Evolutionary conservation across 2,329 filamentous ascomycete species (phyloP).

Genomic region (Pseudocercospora musae): DNA sequence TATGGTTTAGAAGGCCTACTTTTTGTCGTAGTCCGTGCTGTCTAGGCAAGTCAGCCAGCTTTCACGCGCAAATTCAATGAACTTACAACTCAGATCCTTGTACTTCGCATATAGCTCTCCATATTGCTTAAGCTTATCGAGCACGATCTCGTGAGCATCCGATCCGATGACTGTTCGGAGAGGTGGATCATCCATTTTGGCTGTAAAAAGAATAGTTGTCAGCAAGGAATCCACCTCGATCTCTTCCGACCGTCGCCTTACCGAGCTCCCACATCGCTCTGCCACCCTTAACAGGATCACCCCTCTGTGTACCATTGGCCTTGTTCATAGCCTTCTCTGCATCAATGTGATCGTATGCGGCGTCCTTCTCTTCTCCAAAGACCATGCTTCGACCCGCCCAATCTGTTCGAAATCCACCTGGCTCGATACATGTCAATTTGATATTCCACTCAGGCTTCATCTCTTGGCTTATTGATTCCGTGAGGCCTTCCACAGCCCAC

Average conservation of each 20-base stretch:
- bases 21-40: background rate
- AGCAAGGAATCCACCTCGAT: background rate
- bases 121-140: slow-evolving; percentile 51
- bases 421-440: slow-evolving; percentile 45
- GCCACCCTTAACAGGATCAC: slow-evolving; percentile 49
- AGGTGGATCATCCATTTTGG: slow-evolving; percentile 51
- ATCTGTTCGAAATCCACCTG: slow-evolving; percentile 47
- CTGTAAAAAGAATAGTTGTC: slow-evolving; percentile 33
- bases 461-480: slow-evolving; percentile 42
- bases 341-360: slow-evolving; percentile 50
- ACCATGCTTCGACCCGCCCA: slow-evolving; percentile 48
- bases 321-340: slow-evolving; percentile 41
- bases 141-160: slow-evolving; percentile 51
- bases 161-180: slow-evolving; percentile 53
- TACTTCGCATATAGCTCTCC: slow-evolving; percentile 49
- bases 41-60: background rate
- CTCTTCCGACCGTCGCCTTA: background rate
- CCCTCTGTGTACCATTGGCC: slow-evolving; percentile 45
- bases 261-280: slow-evolving; percentile 45
- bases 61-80: background rate
- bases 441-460: slow-evolving; percentile 48
- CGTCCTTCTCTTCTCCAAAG: slow-evolving; percentile 44
- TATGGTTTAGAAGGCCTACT: background rate
- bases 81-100: slow-evolving; percentile 30
- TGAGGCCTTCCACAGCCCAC: slow-evolving; percentile 50